Evolutionary conservation across 306 rosid genomes (phyloP).

Genomic region (Lagenaria siceraria): DNA sequence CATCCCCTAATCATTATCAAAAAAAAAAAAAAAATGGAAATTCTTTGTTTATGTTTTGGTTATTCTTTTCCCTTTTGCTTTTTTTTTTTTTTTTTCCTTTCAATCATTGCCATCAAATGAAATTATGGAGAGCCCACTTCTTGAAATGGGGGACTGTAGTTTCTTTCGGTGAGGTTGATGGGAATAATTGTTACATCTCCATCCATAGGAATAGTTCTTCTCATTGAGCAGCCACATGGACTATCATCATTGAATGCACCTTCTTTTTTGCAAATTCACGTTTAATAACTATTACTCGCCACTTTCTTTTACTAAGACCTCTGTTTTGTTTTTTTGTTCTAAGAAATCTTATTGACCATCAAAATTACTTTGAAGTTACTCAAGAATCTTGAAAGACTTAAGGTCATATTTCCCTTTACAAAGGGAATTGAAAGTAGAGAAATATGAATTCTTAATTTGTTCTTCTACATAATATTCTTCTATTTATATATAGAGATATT

Average conservation of each 20-base stretch:
- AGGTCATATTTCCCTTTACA: background rate
- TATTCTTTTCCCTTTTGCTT: background rate
- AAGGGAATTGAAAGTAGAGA: background rate
- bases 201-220: slow-evolving; percentile 1
- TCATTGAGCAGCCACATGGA: slow-evolving; percentile 4
- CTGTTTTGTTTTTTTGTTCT: background rate
- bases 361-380: background rate
- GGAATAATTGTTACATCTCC: background rate
- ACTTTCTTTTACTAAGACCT: background rate
- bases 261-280: background rate
- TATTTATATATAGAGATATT: too few relatives aligned
- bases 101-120: background rate
- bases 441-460: background rate
- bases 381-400: background rate
- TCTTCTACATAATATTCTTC: too few relatives aligned
- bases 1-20: background rate
- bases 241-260: slow-evolving; percentile 3
- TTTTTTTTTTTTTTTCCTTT: background rate
- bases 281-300: background rate
- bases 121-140: slow-evolving; percentile 4
- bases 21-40: too few relatives aligned
- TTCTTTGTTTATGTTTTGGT: background rate
- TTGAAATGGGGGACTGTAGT: background rate
- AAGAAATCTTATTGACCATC: background rate
- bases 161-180: slow-evolving; percentile 14